Percentiles rank a stretch among this genome's conserved stretches.
phyloP scores from a whole-genome alignment of 2,329 filamentous ascomycete genomes.

The Ceratocystis variospora region DNA sequence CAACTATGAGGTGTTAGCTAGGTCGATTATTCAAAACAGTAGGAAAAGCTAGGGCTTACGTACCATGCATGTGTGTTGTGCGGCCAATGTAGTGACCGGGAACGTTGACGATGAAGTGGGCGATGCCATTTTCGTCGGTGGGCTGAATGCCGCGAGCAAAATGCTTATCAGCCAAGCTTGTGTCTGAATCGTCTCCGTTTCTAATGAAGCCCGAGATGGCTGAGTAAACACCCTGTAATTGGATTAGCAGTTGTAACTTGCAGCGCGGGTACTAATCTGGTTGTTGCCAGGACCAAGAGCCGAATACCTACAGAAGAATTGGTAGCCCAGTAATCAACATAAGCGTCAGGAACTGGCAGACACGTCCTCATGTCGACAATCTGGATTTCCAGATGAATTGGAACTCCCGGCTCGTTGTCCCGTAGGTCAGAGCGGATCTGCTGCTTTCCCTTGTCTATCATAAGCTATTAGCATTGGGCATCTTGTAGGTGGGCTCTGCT shows the following conservation, averaged over 20 bases:
- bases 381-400: conserved; percentile 22
- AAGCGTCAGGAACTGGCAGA: conserved; percentile 20
- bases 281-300: background rate
- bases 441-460: conserved; percentile 20
- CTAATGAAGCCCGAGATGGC: conserved; percentile 25
- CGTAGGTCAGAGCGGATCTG: conserved; percentile 20
- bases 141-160: conserved; percentile 29
- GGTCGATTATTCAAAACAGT: conserved; percentile 15
- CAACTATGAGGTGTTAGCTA: conserved; percentile 20
- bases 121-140: conserved; percentile 32
- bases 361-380: conserved; percentile 23
- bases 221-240: conserved; percentile 27
- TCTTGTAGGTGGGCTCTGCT: background rate
- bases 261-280: accelerated
- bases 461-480: background rate
- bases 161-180: conserved; percentile 26
- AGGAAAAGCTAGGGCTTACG: conserved; percentile 23
- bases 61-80: conserved; percentile 35
- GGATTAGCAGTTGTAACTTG: background rate
- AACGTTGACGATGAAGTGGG: conserved; percentile 32
- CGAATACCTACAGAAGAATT: conserved; percentile 26
- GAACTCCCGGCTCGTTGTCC: conserved; percentile 20
- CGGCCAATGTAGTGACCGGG: conserved; percentile 34
- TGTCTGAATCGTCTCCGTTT: conserved; percentile 33
- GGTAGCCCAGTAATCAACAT: conserved; percentile 22